These are phyloP conservation scores for Cladophialophora chaetospira DNA, from an alignment of 2,329 filamentous ascomycete genomes.

Conservation along the genomic window DNA sequence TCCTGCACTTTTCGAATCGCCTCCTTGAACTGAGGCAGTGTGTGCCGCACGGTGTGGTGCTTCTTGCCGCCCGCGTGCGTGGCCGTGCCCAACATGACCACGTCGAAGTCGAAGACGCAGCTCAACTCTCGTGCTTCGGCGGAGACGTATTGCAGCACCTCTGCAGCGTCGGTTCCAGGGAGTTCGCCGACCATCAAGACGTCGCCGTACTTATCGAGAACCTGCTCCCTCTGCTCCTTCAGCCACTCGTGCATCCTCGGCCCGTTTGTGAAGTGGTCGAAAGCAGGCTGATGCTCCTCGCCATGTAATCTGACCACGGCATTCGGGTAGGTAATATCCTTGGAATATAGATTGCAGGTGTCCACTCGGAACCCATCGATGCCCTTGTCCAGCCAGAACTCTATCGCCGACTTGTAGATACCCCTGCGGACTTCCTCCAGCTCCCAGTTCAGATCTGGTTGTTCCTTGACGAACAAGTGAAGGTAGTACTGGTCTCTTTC, in stretches of 20 bases:
- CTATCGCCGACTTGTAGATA: constrained; percentile 68
- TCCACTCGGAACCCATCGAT: constrained; percentile 71
- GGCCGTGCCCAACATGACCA: constrained; percentile 38
- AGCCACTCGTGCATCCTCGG: constrained; percentile 62
- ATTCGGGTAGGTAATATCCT: constrained; percentile 36
- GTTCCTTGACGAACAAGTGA: constrained; percentile 69
- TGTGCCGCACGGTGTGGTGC: constrained; percentile 27
- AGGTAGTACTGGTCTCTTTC: constrained; percentile 64
- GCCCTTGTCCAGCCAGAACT: constrained; percentile 72
- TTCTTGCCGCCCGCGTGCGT: constrained; percentile 27
- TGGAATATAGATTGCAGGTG: constrained; percentile 35
- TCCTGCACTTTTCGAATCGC: constrained; percentile 61
- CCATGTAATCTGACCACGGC: constrained; percentile 44
- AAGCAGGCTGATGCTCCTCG: constrained; percentile 52
- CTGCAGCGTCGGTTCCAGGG: constrained; percentile 49
- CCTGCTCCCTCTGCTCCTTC: constrained; percentile 54
- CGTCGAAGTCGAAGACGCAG: constrained; percentile 75
- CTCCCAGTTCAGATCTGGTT: constrained; percentile 81
- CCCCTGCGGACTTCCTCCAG: constrained; percentile 63
- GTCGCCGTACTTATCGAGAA: constrained; percentile 59
- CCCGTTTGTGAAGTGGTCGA: constrained; percentile 55
- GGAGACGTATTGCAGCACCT: constrained; percentile 57
- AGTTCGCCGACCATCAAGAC: constrained; percentile 66
- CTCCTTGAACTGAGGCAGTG: constrained; percentile 54
- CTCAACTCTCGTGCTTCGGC: constrained; percentile 56